phyloP scores from a whole-genome alignment of 2,329 filamentous ascomycete genomes.

The Colletotrichum musae region DNA sequence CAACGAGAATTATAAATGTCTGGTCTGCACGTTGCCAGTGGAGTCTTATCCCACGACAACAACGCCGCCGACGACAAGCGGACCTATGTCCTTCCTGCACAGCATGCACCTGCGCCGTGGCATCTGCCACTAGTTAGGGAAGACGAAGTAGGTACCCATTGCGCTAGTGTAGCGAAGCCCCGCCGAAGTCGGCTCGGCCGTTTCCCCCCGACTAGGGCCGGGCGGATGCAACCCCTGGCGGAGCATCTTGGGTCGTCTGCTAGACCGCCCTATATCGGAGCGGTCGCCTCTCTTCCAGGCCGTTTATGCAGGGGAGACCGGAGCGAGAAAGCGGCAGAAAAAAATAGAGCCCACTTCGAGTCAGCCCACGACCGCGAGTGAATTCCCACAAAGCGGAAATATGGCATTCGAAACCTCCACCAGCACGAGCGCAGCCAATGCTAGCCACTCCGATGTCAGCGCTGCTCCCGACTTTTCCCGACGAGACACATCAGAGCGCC shows the following conservation, averaged over 20 bases:
- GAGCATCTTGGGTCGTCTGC: slow-evolving; percentile 16
- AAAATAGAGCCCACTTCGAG: slow-evolving; percentile 32
- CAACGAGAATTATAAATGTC: slow-evolving; percentile 25
- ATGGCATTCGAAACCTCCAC: slow-evolving; percentile 40
- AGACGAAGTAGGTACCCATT: background rate
- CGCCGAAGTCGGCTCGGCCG: slow-evolving; percentile 41
- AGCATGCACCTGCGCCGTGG: slow-evolving; percentile 14
- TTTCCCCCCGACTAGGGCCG: slow-evolving; percentile 36
- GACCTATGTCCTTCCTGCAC: slow-evolving; percentile 23
- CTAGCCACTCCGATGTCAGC: slow-evolving; percentile 34
- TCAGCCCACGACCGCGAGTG: slow-evolving; percentile 33
- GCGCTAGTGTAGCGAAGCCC: slow-evolving; percentile 34
- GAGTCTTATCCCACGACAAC: slow-evolving; percentile 15
- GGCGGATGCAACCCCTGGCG: slow-evolving; percentile 27
- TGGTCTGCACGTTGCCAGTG: slow-evolving; percentile 17
- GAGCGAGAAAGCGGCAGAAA: slow-evolving; percentile 31
- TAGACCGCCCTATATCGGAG: slow-evolving; percentile 42
- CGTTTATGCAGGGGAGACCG: slow-evolving; percentile 5
- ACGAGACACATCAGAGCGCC: slow-evolving; percentile 29
- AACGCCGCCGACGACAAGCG: slow-evolving; percentile 15
- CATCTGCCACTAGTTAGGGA: slow-evolving; percentile 6
- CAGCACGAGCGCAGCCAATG: slow-evolving; percentile 32
- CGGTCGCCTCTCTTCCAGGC: slow-evolving; percentile 24
- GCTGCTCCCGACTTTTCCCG: slow-evolving; percentile 38
- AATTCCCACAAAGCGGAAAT: slow-evolving; percentile 38